phyloP scores from a whole-genome alignment of 805 yeast genomes.

The Cyberlindnera americana region DNA sequence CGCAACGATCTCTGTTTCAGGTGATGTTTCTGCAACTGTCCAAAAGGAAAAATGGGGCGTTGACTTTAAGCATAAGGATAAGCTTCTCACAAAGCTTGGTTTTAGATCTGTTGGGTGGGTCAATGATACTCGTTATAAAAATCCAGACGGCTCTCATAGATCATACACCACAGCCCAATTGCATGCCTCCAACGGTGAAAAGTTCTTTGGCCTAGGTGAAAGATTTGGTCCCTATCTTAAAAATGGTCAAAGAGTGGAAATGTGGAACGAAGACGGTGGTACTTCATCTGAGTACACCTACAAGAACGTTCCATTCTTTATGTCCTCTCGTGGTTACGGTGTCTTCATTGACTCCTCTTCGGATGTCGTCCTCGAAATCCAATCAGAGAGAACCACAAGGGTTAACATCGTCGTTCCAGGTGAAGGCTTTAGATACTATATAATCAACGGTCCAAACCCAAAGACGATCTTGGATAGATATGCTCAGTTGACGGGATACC shows the following conservation, averaged over 20 bases:
- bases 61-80: slow-evolving; percentile 17
- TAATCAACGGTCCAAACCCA: slow-evolving; percentile 25
- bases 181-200: slow-evolving; percentile 24
- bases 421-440: slow-evolving; percentile 23
- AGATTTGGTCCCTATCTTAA: slow-evolving; percentile 25
- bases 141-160: slow-evolving; percentile 9
- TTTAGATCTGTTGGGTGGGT: slow-evolving; percentile 26
- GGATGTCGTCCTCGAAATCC: slow-evolving; percentile 20
- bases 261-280: slow-evolving; percentile 27
- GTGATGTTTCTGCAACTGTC: slow-evolving; percentile 12
- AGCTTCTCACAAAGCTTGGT: slow-evolving; percentile 21
- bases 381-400: slow-evolving; percentile 24
- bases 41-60: slow-evolving; percentile 19
- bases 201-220: slow-evolving; percentile 25
- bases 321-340: slow-evolving; percentile 24
- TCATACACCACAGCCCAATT: slow-evolving; percentile 20
- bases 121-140: slow-evolving; percentile 14
- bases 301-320: slow-evolving; percentile 23
- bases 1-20: slow-evolving; percentile 11
- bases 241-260: slow-evolving; percentile 25
- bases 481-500: slow-evolving; percentile 22
- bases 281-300: slow-evolving; percentile 24
- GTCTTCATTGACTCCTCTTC: slow-evolving; percentile 22
- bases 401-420: slow-evolving; percentile 19
- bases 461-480: slow-evolving; percentile 22